These are phyloP conservation scores for Exophiala bonariae DNA, from an alignment of 2,329 filamentous ascomycete species.

Conservation along the genomic window DNA sequence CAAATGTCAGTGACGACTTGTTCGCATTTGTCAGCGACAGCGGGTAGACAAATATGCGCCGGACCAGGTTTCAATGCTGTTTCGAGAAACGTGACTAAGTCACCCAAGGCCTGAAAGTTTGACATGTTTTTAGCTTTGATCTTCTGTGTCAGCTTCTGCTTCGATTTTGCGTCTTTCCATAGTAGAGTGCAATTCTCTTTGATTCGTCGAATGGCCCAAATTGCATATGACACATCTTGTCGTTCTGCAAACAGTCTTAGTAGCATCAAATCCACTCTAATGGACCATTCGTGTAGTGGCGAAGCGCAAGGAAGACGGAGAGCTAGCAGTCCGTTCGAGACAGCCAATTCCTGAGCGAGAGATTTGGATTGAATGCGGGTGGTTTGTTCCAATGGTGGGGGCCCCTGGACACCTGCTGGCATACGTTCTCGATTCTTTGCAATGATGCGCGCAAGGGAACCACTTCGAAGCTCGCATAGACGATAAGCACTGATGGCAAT, in stretches of 20 bases:
- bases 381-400: background rate
- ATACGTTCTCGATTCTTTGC: conserved; percentile 1
- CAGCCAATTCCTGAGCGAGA: conserved; percentile 17
- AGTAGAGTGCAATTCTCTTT: conserved; percentile 9
- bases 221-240: conserved; percentile 11
- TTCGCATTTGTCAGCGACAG: conserved; percentile 11
- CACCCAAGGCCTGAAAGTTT: conserved; percentile 10
- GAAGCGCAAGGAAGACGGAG: conserved; percentile 21
- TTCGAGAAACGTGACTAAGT: conserved; percentile 4
- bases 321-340: conserved; percentile 22
- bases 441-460: conserved; percentile 8
- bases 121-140: background rate
- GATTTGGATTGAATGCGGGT: conserved; percentile 17
- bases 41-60: conserved; percentile 1
- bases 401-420: background rate
- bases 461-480: conserved; percentile 24
- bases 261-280: conserved; percentile 21
- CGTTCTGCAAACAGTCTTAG: conserved; percentile 18
- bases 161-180: conserved; percentile 15
- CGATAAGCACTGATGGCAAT: conserved; percentile 23
- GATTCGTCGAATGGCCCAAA: conserved; percentile 17
- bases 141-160: conserved; percentile 4
- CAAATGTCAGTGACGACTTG: conserved; percentile 14
- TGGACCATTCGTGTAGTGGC: conserved; percentile 21
- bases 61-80: conserved; percentile 2